Base-by-base conservation (phyloP, 345 rosid species). In the Citrus inodora region DNA sequence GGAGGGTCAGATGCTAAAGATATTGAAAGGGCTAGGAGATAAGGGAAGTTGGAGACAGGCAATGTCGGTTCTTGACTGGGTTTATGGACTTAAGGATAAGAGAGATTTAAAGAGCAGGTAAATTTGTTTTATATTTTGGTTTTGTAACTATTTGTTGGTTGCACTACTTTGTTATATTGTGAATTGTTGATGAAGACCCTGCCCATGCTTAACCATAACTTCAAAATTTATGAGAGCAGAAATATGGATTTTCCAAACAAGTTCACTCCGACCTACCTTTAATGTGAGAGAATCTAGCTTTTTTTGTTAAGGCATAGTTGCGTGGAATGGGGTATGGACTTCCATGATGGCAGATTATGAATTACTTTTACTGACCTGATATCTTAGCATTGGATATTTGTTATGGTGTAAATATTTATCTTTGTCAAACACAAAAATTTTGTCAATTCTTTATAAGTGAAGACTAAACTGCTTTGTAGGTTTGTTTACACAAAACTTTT, bases 401-500 rank as follows among this genome's bases (percentile, higher is more conserved):
- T 53, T 48, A 22, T 46, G 56, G n/a, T 68, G 7, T 70, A 42
- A 48, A 46, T 70, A 70, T 70, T 27, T 25, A 28, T 27, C 21
- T 13, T 24, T 56, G 28, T 7, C 17, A 22, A 55, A 70, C 58
- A 46, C 7, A 5, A 53, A 53, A 53, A 6, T 53, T 40, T 28
- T 61, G 9, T 62, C 46, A 10, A 37, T 42, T 58, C 48, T 28
- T 19, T 74, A 35, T 35, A 3, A 40, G 48, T 22, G 13, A 30
- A 76, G 46, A 6, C 24, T 30, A 67, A 58, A 64, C 35, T 82
- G 58, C 62, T 35, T 80, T 87, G 84, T 84, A 95, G 99, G 92
- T 95, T 92, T 92, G 99, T 95, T 74, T 92, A 91, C 87, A 93
- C 99, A 70, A 92, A 93, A 80, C 92, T 95, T 68, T 85, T 95